Base-by-base conservation (phyloP, 768 basidiomycete species). In the Pleurotus tuoliensis region DNA sequence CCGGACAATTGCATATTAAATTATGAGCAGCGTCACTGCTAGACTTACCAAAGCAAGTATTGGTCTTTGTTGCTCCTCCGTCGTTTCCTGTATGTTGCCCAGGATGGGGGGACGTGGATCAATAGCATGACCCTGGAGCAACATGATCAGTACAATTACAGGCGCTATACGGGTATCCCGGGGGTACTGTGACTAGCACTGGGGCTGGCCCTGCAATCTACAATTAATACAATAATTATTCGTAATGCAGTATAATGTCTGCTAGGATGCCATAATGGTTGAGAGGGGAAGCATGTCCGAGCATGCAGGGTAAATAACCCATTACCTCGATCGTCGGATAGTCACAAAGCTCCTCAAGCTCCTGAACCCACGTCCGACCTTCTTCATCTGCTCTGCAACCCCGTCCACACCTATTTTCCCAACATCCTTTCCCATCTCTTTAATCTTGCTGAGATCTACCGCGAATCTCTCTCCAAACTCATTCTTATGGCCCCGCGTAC, bases 291-390 rank as follows among this genome's bases (percentile, higher is more conserved):
- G 18, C 47, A 18, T 6, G 20, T 25, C 16, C 46, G 15, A 16
- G 49, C 51, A 18, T 22, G 18, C 24, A 39, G 34, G 11, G 38
- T 13, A 15, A 18, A 9, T n/a, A 38, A 41, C 34, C 49, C 27
- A 30, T 51, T 38, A 39, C 18, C 27, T n/a, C 34, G 37, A n/a
- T 25, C 51, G 37, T 13, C 51, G 37, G 39, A 18, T 47, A 4
- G 16, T 41, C n/a, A 41, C 37, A 41, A 40, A 24, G 11, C 51
- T 41, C 37, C 24, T 41, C 51, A 53, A 41, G 25, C 51, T 38
- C 38, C n/a, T 53, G 16, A 53, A 25, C 34, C 51, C 39, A n/a
- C 51, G 37, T 41, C 51, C 51, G 39, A 53, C 51, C 51, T 53
- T 53, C 51, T 53, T 53, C 39, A 53, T 41, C 18, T 24, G 27